Percentiles rank a stretch among this genome's conserved stretches.
phyloP scores from a whole-genome alignment of 129 eudicot species.

The Centaurea solstitialis region DNA sequence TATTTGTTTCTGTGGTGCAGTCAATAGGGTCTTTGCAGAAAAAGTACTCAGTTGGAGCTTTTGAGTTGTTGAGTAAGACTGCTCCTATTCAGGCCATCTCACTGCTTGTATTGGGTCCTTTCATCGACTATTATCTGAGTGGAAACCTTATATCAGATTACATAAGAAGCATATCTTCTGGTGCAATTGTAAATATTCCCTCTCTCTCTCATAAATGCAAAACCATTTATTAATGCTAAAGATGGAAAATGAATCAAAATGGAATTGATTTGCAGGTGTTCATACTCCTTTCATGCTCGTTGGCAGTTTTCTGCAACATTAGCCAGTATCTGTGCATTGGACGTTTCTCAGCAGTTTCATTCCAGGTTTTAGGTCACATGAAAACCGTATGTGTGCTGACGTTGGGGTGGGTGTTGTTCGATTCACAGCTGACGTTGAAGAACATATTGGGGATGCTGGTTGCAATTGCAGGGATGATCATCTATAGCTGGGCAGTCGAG shows the following conservation, averaged over 20 bases:
- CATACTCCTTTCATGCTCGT: constrained; percentile 76
- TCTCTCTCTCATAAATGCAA: background rate
- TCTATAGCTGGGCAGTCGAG: constrained; percentile 94
- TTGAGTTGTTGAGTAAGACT: constrained; percentile 88
- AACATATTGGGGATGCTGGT: constrained; percentile 86
- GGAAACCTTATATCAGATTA: constrained; percentile 60
- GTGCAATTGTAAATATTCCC: constrained; percentile 51
- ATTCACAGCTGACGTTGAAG: constrained; percentile 81
- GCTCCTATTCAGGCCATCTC: constrained; percentile 93
- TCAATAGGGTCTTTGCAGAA: constrained; percentile 94
- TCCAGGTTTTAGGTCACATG: constrained; percentile 96
- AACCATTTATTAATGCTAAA: background rate
- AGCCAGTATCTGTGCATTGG: constrained; percentile 96
- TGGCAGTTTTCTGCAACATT: constrained; percentile 91
- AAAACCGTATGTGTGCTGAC: constrained; percentile 90
- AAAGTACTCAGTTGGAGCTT: constrained; percentile 87
- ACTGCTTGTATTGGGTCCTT: constrained; percentile 80
- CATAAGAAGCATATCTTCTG: constrained; percentile 47
- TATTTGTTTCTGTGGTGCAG: constrained; percentile 31
- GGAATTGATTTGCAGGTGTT: constrained; percentile 54
- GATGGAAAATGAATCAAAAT: background rate
- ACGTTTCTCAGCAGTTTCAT: constrained; percentile 89
- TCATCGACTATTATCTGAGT: constrained; percentile 72
- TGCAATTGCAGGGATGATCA: constrained; percentile 84
- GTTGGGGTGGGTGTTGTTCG: constrained; percentile 89